Evolutionary conservation across 1,284 basidiomycete genomes (phyloP).

Genomic region (Microbotryum lychnidis-dioicae): DNA sequence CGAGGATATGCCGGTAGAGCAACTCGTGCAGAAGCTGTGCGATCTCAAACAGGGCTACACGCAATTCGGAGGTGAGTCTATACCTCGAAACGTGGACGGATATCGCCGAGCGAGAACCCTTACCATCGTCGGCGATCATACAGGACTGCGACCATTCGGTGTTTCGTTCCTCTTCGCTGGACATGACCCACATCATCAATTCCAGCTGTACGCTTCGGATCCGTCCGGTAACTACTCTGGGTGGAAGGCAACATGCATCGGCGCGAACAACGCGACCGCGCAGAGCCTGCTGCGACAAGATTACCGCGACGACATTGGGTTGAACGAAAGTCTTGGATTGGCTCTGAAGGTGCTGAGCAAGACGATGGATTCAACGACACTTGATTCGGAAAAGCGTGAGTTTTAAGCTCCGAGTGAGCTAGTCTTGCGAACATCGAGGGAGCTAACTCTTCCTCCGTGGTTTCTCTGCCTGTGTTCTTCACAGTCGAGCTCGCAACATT

Average conservation of each 20-base stretch:
- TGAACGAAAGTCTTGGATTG: slow-evolving; percentile 85
- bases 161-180: slow-evolving; percentile 95
- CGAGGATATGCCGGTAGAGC: slow-evolving; percentile 95
- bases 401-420: neutral
- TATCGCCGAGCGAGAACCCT: neutral
- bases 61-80: slow-evolving; percentile 77
- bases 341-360: slow-evolving; percentile 95
- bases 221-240: slow-evolving; percentile 98
- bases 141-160: slow-evolving; percentile 93
- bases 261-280: slow-evolving; percentile 90
- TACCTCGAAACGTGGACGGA: neutral
- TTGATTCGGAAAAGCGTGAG: slow-evolving; percentile 85
- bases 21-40: slow-evolving; percentile 86
- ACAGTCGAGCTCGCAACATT: slow-evolving; percentile 93
- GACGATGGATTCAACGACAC: slow-evolving; percentile 96
- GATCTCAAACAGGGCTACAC: slow-evolving; percentile 99
- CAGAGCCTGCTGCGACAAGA: slow-evolving; percentile 94
- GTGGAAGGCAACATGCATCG: slow-evolving; percentile 98
- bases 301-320: slow-evolving; percentile 87
- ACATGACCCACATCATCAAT: slow-evolving; percentile 88
- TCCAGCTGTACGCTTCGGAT: slow-evolving; percentile 98
- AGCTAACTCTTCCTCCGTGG: neutral
- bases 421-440: neutral
- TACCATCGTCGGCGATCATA: neutral
- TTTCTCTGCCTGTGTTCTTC: neutral